Conservation (phyloP, 257 asterid genomes). For the Primulina huaijiensis region DNA sequence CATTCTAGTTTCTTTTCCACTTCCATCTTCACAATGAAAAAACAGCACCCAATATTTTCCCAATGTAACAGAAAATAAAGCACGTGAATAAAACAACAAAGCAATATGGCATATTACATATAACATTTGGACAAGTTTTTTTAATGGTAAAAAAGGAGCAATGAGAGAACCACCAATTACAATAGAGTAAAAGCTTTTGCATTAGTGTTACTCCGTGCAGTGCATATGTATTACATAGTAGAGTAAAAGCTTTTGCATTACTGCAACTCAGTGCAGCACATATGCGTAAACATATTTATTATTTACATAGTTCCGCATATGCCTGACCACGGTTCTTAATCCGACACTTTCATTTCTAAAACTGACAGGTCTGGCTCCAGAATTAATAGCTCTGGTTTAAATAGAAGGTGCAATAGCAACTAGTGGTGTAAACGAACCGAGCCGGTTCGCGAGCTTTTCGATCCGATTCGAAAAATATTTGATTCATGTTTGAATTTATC, state of each 20-base stretch:
- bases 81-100: slow-evolving; percentile 9
- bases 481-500: too few species aligned
- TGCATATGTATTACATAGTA: neutral
- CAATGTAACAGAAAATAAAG: neutral
- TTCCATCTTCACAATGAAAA: slow-evolving; percentile 6
- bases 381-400: neutral
- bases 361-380: neutral
- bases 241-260: slow-evolving; percentile 7
- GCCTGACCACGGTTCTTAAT: neutral
- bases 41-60: neutral
- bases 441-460: too few species aligned
- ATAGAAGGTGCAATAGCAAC: too few species aligned
- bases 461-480: too few species aligned
- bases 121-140: neutral
- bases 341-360: neutral
- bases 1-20: neutral
- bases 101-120: neutral
- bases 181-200: slow-evolving; percentile 13
- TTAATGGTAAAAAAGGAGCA: neutral
- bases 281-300: neutral
- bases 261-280: slow-evolving; percentile 2
- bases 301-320: neutral
- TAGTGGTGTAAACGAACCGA: too few species aligned
- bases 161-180: neutral
- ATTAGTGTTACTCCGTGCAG: slow-evolving; percentile 7